Evolutionary conservation across 805 yeast genomes (phyloP).

Genomic region (Starmerella apis): DNA sequence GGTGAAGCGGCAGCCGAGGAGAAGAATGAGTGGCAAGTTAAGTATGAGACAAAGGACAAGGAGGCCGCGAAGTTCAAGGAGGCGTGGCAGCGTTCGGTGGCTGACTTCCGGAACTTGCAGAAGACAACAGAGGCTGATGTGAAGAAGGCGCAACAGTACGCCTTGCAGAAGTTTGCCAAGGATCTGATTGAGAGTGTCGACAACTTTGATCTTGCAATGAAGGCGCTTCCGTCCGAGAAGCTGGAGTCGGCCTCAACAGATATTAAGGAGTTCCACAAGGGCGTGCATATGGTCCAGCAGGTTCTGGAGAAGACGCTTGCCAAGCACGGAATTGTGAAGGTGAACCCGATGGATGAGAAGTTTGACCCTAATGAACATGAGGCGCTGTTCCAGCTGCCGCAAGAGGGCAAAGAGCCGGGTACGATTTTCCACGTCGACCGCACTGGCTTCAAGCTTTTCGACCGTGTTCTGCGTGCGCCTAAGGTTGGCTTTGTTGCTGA

Average conservation of each 20-base stretch:
- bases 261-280: slow-evolving; percentile 67
- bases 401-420: slow-evolving; percentile 82
- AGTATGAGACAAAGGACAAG: slow-evolving; percentile 43
- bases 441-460: slow-evolving; percentile 74
- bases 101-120: slow-evolving; percentile 88
- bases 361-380: slow-evolving; percentile 90
- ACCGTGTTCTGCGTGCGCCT: slow-evolving; percentile 86
- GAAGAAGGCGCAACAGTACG: slow-evolving; percentile 79
- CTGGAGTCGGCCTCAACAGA: slow-evolving; percentile 35
- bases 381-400: slow-evolving; percentile 80
- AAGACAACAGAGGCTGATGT: slow-evolving; percentile 80
- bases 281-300: slow-evolving; percentile 80
- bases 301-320: slow-evolving; percentile 74
- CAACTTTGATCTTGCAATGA: slow-evolving; percentile 79
- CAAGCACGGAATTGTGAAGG: slow-evolving; percentile 69
- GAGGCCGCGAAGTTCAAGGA: slow-evolving; percentile 77
- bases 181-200: slow-evolving; percentile 84
- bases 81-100: slow-evolving; percentile 68
- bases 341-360: slow-evolving; percentile 72
- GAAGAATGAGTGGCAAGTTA: slow-evolving; percentile 37
- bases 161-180: slow-evolving; percentile 82
- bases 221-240: slow-evolving; percentile 41
- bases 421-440: slow-evolving; percentile 89
- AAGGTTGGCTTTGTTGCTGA: slow-evolving; percentile 75
- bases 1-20: slow-evolving; percentile 24